These are phyloP conservation scores for Boletus reticulatus DNA, from an alignment of 768 basidiomycete species.

Conservation along the genomic window DNA sequence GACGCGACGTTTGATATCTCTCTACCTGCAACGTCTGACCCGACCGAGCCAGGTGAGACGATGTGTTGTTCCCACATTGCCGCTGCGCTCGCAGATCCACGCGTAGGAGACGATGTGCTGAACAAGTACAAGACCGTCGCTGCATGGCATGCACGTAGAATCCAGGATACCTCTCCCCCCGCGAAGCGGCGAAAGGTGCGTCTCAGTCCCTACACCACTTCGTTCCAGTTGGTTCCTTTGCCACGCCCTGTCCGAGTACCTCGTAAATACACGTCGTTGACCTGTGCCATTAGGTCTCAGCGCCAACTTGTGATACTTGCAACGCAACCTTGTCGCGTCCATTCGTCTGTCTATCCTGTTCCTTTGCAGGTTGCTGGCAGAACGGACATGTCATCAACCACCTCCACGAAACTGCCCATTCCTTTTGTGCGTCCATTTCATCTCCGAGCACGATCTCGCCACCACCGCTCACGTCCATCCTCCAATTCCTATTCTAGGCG, in stretches of 20 bases:
- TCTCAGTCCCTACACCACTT: neutral
- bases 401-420: constrained; percentile 54
- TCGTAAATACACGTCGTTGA: neutral
- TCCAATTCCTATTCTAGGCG: constrained; percentile 44
- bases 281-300: constrained; percentile 39
- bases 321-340: constrained; percentile 55
- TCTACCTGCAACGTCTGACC: constrained; percentile 10
- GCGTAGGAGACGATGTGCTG: constrained; percentile 29
- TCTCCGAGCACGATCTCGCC: neutral
- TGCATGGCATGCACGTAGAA: constrained; percentile 50
- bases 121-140: constrained; percentile 54
- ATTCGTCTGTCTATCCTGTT: constrained; percentile 71
- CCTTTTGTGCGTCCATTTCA: constrained; percentile 54
- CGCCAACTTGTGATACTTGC: constrained; percentile 66
- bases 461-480: neutral
- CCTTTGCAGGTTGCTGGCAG: constrained; percentile 69
- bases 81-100: constrained; percentile 35
- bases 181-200: constrained; percentile 67
- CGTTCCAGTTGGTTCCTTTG: neutral
- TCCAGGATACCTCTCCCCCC: constrained; percentile 45
- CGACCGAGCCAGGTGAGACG: constrained; percentile 5
- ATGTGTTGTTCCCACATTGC: constrained; percentile 42
- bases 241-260: neutral
- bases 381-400: constrained; percentile 57
- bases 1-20: constrained; percentile 12